Conservation (phyloP, 768 basidiomycete genomes). For the Filobasidium floriforme region DNA sequence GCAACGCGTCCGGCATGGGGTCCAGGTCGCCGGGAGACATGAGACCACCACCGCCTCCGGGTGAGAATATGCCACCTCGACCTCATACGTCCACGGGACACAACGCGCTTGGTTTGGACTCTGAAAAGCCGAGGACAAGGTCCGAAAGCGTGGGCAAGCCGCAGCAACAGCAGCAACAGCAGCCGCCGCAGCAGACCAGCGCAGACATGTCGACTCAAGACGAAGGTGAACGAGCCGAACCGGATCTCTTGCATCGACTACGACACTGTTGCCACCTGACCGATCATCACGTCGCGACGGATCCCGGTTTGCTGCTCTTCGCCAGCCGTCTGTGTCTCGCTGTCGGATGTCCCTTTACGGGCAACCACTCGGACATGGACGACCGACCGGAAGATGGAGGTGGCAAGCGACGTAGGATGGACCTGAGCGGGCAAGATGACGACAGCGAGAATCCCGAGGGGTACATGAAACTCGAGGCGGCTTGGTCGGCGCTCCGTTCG, state of each 20-base stretch:
- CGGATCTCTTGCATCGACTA: slow-evolving; percentile 39
- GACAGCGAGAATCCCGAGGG: slow-evolving; percentile 21
- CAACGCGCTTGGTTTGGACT: neutral
- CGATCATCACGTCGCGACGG: slow-evolving; percentile 41
- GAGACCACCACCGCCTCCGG: slow-evolving; percentile 3
- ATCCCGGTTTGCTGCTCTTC: slow-evolving; percentile 42
- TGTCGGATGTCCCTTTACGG: slow-evolving; percentile 34
- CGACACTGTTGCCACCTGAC: slow-evolving; percentile 42
- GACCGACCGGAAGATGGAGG: neutral
- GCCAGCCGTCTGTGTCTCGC: slow-evolving; percentile 41
- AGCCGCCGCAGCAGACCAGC: neutral
- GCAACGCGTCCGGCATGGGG: neutral
- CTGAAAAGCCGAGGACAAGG: neutral
- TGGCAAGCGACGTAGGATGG: slow-evolving; percentile 4
- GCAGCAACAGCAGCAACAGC: neutral
- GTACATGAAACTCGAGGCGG: slow-evolving; percentile 37
- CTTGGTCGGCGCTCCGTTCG: slow-evolving; percentile 32
- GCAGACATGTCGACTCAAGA: neutral
- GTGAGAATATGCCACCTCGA: neutral
- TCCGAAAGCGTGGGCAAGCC: neutral
- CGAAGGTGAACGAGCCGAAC: slow-evolving; percentile 21
- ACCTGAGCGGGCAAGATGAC: neutral
- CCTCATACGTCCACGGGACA: neutral
- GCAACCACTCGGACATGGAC: slow-evolving; percentile 29
- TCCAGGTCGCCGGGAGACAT: slow-evolving; percentile 5